Conservation (phyloP, 1,139 yeast genomes). For the Protomyces inouyei region DNA sequence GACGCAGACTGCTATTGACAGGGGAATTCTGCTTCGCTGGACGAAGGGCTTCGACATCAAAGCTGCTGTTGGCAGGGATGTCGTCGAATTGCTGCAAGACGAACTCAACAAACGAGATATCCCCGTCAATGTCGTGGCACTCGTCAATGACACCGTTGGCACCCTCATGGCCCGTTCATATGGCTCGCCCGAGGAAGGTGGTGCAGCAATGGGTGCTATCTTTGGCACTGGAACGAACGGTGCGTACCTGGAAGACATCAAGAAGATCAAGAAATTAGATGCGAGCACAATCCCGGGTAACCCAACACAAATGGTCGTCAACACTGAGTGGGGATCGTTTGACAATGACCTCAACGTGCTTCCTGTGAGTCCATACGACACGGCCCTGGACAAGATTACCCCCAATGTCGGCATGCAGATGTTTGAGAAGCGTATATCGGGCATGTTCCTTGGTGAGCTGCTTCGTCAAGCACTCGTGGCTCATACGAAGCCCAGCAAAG, state of each 20-base stretch:
- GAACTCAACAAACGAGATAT: conserved; percentile 56
- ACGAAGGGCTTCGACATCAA: conserved; percentile 86
- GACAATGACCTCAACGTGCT: conserved; percentile 69
- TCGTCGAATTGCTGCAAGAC: conserved; percentile 64
- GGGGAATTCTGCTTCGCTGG: conserved; percentile 85
- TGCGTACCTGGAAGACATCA: conserved; percentile 74
- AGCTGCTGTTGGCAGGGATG: conserved; percentile 79
- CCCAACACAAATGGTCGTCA: conserved; percentile 59
- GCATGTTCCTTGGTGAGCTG: conserved; percentile 90
- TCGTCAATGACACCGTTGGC: conserved; percentile 93
- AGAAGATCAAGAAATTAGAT: conserved; percentile 64
- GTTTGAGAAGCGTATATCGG: conserved; percentile 89
- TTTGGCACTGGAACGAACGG: conserved; percentile 98
- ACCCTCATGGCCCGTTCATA: conserved; percentile 84
- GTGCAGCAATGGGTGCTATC: conserved; percentile 78
- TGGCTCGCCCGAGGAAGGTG: conserved; percentile 57
- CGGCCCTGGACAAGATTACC: conserved; percentile 62
- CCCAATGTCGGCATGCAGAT: conserved; percentile 80
- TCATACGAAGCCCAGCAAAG: conserved; percentile 52
- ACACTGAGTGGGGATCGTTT: conserved; percentile 97
- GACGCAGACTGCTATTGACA: conserved; percentile 68
- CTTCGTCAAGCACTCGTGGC: conserved; percentile 64
- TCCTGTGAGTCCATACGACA: conserved; percentile 73
- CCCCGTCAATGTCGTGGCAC: conserved; percentile 75
- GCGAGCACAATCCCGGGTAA: conserved; percentile 41